Conservation (phyloP, 306 rosid genomes). For the Gynostemma pentaphyllum region DNA sequence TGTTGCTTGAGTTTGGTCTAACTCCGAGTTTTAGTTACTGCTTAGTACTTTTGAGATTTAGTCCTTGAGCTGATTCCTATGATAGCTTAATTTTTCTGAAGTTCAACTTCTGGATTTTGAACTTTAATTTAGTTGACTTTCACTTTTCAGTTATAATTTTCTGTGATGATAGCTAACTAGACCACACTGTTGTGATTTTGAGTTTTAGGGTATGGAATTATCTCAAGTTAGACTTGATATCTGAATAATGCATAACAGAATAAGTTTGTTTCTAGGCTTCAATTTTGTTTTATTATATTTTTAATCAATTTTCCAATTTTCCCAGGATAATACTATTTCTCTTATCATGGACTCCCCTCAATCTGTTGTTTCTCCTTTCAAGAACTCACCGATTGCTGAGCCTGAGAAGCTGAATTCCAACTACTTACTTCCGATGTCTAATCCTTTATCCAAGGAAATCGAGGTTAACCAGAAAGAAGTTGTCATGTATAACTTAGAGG, state of each 20-base stretch:
- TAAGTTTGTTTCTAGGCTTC: not conserved
- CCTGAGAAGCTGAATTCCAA: conserved; percentile 41
- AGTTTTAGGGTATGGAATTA: not conserved
- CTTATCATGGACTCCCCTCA: conserved; percentile 74
- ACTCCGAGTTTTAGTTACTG: not conserved
- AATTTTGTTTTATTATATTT: conserved; percentile 2
- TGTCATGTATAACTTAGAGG: conserved; percentile 19
- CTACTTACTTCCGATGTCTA: not conserved
- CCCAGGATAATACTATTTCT: not conserved
- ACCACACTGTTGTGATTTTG: not conserved
- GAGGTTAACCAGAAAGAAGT: conserved; percentile 36
- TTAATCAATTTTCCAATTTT: conserved; percentile 22
- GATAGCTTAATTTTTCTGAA: conserved; percentile 9
- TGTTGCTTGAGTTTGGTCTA: not conserved
- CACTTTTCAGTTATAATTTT: not conserved
- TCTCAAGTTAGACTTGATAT: not conserved
- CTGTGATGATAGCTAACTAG: not conserved
- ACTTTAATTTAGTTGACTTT: conserved; percentile 4
- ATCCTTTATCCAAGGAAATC: conserved; percentile 32
- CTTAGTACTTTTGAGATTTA: not conserved
- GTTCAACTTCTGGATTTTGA: conserved; percentile 17
- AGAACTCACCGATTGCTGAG: conserved; percentile 29
- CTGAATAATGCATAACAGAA: not conserved
- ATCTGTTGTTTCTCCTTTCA: conserved; percentile 41
- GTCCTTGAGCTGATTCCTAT: not conserved